Percentiles rank a stretch among this genome's conserved stretches.
Evolutionary conservation across 164 flowering plant genomes (phyloP).

Genomic region (Vitis cinerea): DNA sequence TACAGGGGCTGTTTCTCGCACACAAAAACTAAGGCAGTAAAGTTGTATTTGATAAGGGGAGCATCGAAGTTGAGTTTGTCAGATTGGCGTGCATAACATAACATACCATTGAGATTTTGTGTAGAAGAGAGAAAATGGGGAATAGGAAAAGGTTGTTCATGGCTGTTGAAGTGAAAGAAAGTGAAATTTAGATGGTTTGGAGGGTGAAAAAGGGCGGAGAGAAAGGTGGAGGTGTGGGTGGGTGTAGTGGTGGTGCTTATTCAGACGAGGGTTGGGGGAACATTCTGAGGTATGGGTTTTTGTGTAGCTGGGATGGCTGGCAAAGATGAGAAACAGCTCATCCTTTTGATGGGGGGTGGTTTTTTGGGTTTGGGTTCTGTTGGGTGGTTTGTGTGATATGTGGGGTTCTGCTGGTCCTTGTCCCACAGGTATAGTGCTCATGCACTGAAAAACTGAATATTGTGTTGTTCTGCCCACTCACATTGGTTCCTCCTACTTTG

Average conservation of each 20-base stretch:
- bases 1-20: slow-evolving; percentile 5
- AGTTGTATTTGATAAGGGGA: slow-evolving; percentile 24
- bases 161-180: too few species aligned
- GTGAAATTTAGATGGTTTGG: not conserved
- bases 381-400: slow-evolving; percentile 11
- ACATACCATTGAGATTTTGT: too few species aligned
- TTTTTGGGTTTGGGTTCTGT: slow-evolving; percentile 9
- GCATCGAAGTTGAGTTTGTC: slow-evolving; percentile 42
- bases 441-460: slow-evolving; percentile 11
- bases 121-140: too few species aligned
- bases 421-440: slow-evolving; percentile 1
- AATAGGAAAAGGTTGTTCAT: too few species aligned
- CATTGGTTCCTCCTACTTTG: slow-evolving; percentile 9
- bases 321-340: slow-evolving; percentile 51
- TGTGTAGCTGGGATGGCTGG: slow-evolving; percentile 41
- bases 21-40: slow-evolving; percentile 4
- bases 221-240: slow-evolving; percentile 25
- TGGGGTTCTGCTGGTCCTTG: slow-evolving; percentile 17
- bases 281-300: slow-evolving; percentile 46
- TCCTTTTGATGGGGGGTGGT: slow-evolving; percentile 23
- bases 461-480: slow-evolving; percentile 4
- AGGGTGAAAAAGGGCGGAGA: slow-evolving; percentile 2
- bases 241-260: slow-evolving; percentile 44
- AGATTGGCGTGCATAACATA: slow-evolving; percentile 47
- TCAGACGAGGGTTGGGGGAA: slow-evolving; percentile 33